These are phyloP conservation scores for Lasiodiplodia gonubiensis DNA, from an alignment of 2,329 filamentous ascomycete species.

Conservation along the genomic window DNA sequence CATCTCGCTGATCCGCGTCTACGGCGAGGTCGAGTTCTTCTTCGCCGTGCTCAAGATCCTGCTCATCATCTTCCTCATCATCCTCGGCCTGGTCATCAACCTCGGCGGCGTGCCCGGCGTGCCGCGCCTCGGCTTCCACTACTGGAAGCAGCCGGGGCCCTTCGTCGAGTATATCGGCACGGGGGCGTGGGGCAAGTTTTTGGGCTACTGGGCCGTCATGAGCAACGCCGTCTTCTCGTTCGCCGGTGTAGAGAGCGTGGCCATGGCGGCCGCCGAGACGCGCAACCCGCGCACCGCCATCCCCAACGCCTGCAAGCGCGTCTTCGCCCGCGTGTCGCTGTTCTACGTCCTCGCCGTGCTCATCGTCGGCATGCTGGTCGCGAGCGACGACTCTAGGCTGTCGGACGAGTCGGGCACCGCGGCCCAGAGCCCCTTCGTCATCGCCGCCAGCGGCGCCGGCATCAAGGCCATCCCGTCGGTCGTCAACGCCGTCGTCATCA, in stretches of 20 bases:
- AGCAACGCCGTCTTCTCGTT: conserved; percentile 59
- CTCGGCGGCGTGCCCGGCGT: conserved; percentile 53
- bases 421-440: conserved; percentile 69
- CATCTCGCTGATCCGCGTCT: conserved; percentile 40
- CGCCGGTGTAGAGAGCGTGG: conserved; percentile 60
- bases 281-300: conserved; percentile 59
- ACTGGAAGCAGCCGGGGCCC: conserved; percentile 58
- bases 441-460: conserved; percentile 63
- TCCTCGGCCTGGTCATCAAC: conserved; percentile 55
- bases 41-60: conserved; percentile 54
- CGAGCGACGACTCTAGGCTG: conserved; percentile 63
- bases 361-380: conserved; percentile 76
- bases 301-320: conserved; percentile 77
- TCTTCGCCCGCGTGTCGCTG: conserved; percentile 80
- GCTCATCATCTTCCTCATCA: conserved; percentile 53
- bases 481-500: conserved; percentile 62
- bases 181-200: conserved; percentile 62
- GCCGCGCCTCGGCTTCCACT: conserved; percentile 51
- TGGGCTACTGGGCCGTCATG: conserved; percentile 62
- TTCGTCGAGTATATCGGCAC: conserved; percentile 67
- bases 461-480: conserved; percentile 62
- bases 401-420: conserved; percentile 58
- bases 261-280: conserved; percentile 62
- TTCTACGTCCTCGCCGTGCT: conserved; percentile 80
- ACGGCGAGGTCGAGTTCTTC: conserved; percentile 55